Conservation (phyloP, 148 eudicot species). For the Silene conica region DNA sequence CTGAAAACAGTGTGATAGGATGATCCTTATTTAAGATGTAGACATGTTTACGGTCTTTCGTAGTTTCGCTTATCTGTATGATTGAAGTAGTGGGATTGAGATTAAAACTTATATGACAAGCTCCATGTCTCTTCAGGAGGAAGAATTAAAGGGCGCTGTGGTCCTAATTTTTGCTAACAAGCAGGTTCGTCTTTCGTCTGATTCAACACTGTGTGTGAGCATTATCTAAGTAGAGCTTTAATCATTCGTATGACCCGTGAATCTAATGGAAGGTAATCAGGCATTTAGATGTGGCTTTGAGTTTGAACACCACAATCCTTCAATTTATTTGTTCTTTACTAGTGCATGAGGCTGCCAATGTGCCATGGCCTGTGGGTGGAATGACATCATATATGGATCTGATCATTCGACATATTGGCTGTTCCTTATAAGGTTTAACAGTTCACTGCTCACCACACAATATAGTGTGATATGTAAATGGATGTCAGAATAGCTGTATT, state of each 20-base stretch:
- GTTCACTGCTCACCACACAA: too few relatives aligned
- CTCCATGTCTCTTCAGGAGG: slow-evolving; percentile 58
- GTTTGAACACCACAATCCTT: not conserved
- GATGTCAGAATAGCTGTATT: too few relatives aligned
- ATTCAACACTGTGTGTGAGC: not conserved
- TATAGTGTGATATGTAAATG: too few relatives aligned
- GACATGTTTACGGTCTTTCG: not conserved
- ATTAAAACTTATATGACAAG: slow-evolving; percentile 6
- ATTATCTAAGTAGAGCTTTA: not conserved
- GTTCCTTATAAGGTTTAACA: too few relatives aligned
- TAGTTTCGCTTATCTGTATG: not conserved
- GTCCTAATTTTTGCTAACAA: slow-evolving; percentile 94
- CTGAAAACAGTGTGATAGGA: not conserved
- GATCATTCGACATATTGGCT: too few relatives aligned
- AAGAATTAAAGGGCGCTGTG: slow-evolving; percentile 94
- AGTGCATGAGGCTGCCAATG: not conserved
- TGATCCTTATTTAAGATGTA: not conserved
- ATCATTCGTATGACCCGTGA: not conserved
- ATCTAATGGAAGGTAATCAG: not conserved
- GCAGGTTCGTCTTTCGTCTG: slow-evolving; percentile 51
- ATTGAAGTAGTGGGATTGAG: not conserved
- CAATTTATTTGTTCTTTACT: not conserved
- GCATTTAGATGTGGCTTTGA: not conserved
- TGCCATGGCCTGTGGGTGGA: not conserved
- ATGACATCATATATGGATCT: not conserved